Conservation (phyloP, 2,329 filamentous ascomycete species). For the Leptographium lundbergii region DNA sequence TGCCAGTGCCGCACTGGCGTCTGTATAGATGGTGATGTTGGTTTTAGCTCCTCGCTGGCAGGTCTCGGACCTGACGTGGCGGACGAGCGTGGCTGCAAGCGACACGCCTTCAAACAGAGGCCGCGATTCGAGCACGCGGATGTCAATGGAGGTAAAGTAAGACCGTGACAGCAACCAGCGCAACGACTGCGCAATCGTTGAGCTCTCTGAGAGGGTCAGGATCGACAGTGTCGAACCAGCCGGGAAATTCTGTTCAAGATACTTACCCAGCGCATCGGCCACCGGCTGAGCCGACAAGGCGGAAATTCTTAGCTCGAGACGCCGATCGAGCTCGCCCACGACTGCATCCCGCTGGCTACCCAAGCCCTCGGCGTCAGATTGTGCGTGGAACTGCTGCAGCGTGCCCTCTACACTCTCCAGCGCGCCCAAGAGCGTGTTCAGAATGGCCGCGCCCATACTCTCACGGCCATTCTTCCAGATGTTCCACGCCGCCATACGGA, state of each 20-base stretch:
- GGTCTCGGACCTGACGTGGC: conserved; percentile 14
- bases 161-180: conserved; percentile 24
- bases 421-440: conserved; percentile 32
- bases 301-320: conserved; percentile 12
- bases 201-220: conserved; percentile 50
- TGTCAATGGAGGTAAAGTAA: conserved; percentile 28
- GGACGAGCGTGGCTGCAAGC: conserved; percentile 32
- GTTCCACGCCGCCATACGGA: conserved; percentile 48
- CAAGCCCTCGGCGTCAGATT: conserved; percentile 7
- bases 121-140: conserved; percentile 53
- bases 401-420: conserved; percentile 27
- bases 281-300: conserved; percentile 13
- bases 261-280: conserved; percentile 20
- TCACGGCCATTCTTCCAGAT: conserved; percentile 53
- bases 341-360: conserved; percentile 7
- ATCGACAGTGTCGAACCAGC: conserved; percentile 26
- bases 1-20: conserved; percentile 45
- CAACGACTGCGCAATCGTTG: conserved; percentile 42
- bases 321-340: conserved; percentile 9
- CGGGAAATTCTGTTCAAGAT: conserved; percentile 22
- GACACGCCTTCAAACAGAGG: conserved; percentile 53
- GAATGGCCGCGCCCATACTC: conserved; percentile 51
- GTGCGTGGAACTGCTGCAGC: conserved; percentile 12
- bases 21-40: conserved; percentile 40
- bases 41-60: conserved; percentile 12